phyloP scores from a whole-genome alignment of 495 filamentous ascomycete genomes.

The Penicillium diatomitis region DNA sequence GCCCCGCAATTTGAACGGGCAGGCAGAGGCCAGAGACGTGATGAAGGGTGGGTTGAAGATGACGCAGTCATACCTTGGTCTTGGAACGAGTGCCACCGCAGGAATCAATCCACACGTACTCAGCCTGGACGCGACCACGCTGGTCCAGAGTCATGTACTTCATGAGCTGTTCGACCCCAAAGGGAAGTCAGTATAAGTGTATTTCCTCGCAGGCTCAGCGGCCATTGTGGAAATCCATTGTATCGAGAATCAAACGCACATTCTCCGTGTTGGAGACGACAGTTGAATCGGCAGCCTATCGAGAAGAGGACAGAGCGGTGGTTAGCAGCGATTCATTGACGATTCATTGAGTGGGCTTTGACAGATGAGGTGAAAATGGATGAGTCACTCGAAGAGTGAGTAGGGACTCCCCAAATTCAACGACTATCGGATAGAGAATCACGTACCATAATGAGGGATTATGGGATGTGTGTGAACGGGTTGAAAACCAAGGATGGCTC shows the following conservation, averaged over 20 bases:
- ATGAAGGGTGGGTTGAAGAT: background rate
- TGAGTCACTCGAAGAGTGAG: no score
- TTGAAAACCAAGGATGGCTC: constrained; percentile 21
- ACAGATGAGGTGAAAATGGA: no score
- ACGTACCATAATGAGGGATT: constrained; percentile 37
- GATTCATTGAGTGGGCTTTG: no score
- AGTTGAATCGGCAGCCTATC: constrained; percentile 43
- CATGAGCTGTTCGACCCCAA: constrained; percentile 53
- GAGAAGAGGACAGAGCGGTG: background rate
- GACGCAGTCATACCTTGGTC: constrained; percentile 63
- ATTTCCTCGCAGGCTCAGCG: constrained; percentile 24
- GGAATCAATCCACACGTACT: constrained; percentile 97
- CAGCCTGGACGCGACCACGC: constrained; percentile 74
- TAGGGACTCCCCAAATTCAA: background rate
- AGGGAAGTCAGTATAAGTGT: constrained; percentile 34
- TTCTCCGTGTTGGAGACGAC: constrained; percentile 63
- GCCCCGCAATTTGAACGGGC: background rate
- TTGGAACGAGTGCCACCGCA: constrained; percentile 73
- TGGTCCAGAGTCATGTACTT: constrained; percentile 91
- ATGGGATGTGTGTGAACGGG: constrained; percentile 29
- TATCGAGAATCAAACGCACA: constrained; percentile 40
- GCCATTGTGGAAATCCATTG: constrained; percentile 29
- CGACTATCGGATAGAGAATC: background rate
- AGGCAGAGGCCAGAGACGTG: background rate
- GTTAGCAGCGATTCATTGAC: background rate